These are phyloP conservation scores for Mucor lusitanicus DNA, from an alignment of 371 early-diverging fungal species.

Conservation along the genomic window DNA sequence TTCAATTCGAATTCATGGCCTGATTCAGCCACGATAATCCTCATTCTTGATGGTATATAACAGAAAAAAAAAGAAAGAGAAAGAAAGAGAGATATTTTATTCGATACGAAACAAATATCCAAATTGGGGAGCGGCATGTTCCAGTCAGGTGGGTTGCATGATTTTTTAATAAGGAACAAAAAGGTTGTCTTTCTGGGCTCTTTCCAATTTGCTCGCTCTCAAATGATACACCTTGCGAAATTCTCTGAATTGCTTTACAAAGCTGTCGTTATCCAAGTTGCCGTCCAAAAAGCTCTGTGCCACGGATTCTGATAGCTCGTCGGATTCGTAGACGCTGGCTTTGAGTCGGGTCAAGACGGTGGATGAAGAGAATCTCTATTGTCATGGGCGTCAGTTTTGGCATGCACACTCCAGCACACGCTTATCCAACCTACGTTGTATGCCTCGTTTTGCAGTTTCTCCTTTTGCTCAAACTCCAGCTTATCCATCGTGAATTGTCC, in stretches of 20 bases:
- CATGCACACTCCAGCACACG: too few species aligned
- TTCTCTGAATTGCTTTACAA: constrained; percentile 63
- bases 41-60: not conserved
- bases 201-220: constrained; percentile 61
- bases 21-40: constrained; percentile 21
- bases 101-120: not conserved
- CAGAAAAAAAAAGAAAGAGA: not conserved
- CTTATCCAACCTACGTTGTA: constrained; percentile 43
- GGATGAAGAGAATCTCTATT: constrained; percentile 59
- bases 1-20: constrained; percentile 10
- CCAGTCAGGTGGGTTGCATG: constrained; percentile 20
- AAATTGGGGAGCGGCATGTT: not conserved
- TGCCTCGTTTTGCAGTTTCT: constrained; percentile 58
- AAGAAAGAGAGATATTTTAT: not conserved
- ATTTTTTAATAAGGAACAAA: constrained; percentile 21
- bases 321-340: constrained; percentile 60
- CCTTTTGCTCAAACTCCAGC: constrained; percentile 50
- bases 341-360: constrained; percentile 57
- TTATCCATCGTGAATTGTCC: constrained; percentile 34
- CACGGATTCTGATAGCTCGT: constrained; percentile 63
- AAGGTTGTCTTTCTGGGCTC: constrained; percentile 45
- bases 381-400: not conserved
- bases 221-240: constrained; percentile 65
- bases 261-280: constrained; percentile 57
- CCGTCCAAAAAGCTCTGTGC: constrained; percentile 65